Evolutionary conservation across 2,329 filamentous ascomycete species (phyloP).

Genomic region (Talaromyces sp.): DNA sequence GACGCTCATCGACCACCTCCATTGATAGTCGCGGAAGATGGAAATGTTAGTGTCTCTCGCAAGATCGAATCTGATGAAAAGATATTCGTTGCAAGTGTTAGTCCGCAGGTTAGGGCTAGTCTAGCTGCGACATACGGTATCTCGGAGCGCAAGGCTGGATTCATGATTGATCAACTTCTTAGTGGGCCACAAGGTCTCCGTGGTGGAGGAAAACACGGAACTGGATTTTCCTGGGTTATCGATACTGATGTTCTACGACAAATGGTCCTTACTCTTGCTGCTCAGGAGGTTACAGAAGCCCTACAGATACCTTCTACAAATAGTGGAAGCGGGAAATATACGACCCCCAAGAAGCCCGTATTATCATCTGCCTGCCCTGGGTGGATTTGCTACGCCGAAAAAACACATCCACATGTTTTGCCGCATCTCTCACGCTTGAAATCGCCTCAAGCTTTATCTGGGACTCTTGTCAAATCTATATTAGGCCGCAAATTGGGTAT

Average conservation of each 20-base stretch:
- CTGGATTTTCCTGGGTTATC: constrained; percentile 81
- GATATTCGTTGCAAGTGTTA: constrained; percentile 88
- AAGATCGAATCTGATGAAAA: constrained; percentile 51
- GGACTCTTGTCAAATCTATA: constrained; percentile 83
- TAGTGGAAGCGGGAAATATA: constrained; percentile 20
- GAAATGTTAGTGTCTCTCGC: constrained; percentile 45
- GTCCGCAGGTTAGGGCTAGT: constrained; percentile 84
- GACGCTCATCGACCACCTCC: constrained; percentile 57
- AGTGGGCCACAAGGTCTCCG: constrained; percentile 66
- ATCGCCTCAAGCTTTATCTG: constrained; percentile 87
- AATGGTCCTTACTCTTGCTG: constrained; percentile 74
- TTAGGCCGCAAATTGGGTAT: constrained; percentile 70
- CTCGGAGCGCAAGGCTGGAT: constrained; percentile 68
- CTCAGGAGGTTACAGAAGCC: constrained; percentile 62
- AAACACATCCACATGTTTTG: constrained; percentile 90
- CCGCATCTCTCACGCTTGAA: constrained; percentile 89
- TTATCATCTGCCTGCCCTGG: constrained; percentile 90
- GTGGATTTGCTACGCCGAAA: constrained; percentile 98
- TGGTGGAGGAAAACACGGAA: constrained; percentile 66
- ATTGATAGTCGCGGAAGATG: constrained; percentile 23
- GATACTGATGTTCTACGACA: constrained; percentile 84
- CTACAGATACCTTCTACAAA: constrained; percentile 21
- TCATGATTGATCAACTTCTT: constrained; percentile 79
- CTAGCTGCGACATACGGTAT: constrained; percentile 79
- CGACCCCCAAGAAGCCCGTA: constrained; percentile 40